Evolutionary conservation across 805 yeast genomes (phyloP).

Genomic region (Ascoidea tarda): DNA sequence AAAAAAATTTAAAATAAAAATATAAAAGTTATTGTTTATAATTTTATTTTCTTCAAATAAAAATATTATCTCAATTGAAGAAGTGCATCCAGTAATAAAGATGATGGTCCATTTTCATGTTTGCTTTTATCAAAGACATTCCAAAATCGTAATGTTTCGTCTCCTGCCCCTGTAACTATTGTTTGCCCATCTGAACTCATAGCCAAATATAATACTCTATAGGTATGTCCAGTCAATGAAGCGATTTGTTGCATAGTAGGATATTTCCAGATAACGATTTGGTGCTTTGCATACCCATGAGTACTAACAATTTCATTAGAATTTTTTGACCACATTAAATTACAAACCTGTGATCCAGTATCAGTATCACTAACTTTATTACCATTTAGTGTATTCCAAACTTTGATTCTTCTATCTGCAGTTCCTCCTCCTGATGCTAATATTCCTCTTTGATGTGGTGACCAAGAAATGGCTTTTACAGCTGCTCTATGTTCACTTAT

Average conservation of each 20-base stretch:
- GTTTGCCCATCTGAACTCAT: constrained; percentile 95
- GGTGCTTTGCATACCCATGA: constrained; percentile 87
- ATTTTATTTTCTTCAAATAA: no score
- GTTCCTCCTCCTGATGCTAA: constrained; percentile 97
- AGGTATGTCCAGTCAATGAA: constrained; percentile 86
- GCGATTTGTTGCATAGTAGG: constrained; percentile 88
- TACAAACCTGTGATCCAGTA: constrained; percentile 94
- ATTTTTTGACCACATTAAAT: constrained; percentile 83
- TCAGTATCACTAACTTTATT: constrained; percentile 64
- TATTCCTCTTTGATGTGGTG: constrained; percentile 90
- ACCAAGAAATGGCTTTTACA: constrained; percentile 94
- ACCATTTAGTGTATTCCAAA: constrained; percentile 87
- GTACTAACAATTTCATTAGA: constrained; percentile 89
- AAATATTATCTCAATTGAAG: constrained; percentile 44
- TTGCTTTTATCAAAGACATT: constrained; percentile 76
- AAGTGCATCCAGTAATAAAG: constrained; percentile 60
- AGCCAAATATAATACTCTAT: constrained; percentile 77
- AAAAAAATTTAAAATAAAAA: no score
- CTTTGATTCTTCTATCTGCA: constrained; percentile 76
- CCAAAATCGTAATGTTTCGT: constrained; percentile 94
- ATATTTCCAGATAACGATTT: constrained; percentile 87
- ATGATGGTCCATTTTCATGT: constrained; percentile 40
- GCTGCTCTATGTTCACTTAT: constrained; percentile 87
- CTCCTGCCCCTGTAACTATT: constrained; percentile 97
- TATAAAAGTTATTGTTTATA: no score